phyloP scores from a whole-genome alignment of 2,329 filamentous ascomycete genomes.

The Aureobasidium pullulans region DNA sequence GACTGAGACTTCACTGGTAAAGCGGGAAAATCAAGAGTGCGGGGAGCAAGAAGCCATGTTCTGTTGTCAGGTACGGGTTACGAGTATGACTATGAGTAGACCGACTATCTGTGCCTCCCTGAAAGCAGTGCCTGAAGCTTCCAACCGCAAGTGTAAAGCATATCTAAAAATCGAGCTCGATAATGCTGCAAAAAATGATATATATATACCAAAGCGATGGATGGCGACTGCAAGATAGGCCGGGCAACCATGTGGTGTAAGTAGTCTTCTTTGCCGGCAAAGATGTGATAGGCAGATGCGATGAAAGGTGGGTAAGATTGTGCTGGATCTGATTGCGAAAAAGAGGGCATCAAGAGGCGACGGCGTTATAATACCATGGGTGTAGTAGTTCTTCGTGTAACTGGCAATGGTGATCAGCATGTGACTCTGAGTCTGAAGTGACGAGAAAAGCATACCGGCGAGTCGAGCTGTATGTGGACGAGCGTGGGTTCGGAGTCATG shows the following conservation, averaged over 20 bases:
- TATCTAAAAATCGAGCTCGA: background rate
- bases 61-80: too few species aligned
- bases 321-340: background rate
- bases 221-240: background rate
- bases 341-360: background rate
- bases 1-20: background rate
- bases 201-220: background rate
- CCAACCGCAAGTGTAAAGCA: background rate
- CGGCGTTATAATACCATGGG: background rate
- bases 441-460: background rate
- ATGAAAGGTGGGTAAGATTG: background rate
- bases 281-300: background rate
- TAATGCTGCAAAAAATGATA: background rate
- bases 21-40: background rate
- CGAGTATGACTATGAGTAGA: background rate
- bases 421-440: background rate
- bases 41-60: background rate
- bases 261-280: background rate
- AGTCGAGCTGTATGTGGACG: background rate
- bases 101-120: background rate
- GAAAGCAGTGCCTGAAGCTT: background rate
- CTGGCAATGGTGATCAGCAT: background rate
- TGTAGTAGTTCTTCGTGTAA: background rate
- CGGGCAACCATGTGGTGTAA: background rate
- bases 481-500: too few species aligned